Evolutionary conservation across 2,329 filamentous ascomycete species (phyloP).

Genomic region (Thelonectria discophora): DNA sequence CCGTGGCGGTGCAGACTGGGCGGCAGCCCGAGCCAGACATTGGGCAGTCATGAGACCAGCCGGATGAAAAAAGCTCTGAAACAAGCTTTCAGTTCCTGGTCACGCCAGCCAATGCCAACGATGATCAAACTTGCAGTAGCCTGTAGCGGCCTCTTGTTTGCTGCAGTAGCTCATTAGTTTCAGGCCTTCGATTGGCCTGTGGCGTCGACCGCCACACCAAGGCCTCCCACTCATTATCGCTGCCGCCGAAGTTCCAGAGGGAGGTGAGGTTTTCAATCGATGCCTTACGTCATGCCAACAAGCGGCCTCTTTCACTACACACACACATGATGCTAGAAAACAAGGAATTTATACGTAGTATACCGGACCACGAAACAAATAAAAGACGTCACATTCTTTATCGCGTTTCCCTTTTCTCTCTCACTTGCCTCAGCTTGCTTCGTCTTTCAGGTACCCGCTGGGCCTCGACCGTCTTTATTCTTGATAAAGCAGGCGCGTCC

Average conservation of each 20-base stretch:
- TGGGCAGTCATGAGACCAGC: background rate
- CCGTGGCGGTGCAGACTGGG: slow-evolving; percentile 32
- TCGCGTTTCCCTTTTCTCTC: background rate
- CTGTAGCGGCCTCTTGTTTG: slow-evolving; percentile 15
- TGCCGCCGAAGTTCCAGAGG: background rate
- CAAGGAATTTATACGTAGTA: slow-evolving; percentile 14
- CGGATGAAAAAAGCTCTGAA: background rate
- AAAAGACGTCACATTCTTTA: slow-evolving; percentile 11
- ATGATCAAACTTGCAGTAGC: slow-evolving; percentile 19
- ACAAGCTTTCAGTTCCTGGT: slow-evolving; percentile 20
- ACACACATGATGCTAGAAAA: slow-evolving; percentile 18
- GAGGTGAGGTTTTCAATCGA: background rate
- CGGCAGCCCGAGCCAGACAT: background rate
- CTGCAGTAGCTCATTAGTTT: slow-evolving; percentile 3
- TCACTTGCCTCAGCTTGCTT: slow-evolving; percentile 1
- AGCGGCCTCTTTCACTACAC: slow-evolving; percentile 20
- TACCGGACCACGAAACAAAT: background rate
- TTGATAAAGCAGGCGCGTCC: slow-evolving; percentile 31
- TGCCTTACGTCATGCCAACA: slow-evolving; percentile 22
- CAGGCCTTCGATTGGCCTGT: background rate
- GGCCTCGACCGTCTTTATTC: slow-evolving; percentile 21
- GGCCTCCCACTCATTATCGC: slow-evolving; percentile 12
- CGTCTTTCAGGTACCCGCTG: slow-evolving; percentile 21
- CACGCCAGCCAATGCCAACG: slow-evolving; percentile 7
- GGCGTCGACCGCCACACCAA: slow-evolving; percentile 16